These are phyloP conservation scores for Daldinia sp. DNA, from an alignment of 2,329 filamentous ascomycete species.

Conservation along the genomic window DNA sequence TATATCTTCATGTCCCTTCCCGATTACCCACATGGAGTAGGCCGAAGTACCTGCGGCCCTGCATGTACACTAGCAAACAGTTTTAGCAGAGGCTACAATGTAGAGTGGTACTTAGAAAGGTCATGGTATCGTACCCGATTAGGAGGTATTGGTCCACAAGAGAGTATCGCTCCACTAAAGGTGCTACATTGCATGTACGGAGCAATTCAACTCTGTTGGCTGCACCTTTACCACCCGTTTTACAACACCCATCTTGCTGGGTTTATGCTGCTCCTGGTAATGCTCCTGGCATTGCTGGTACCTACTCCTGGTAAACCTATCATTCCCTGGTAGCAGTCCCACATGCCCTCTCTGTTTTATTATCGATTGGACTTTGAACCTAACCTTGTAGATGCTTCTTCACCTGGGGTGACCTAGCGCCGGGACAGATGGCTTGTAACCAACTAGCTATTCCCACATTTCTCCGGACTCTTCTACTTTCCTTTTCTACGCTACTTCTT, in stretches of 20 bases:
- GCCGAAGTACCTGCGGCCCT: slow-evolving; percentile 20
- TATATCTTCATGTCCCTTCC: neutral
- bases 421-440: slow-evolving; percentile 41
- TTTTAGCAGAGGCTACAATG: no score
- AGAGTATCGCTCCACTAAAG: slow-evolving; percentile 18
- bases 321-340: slow-evolving; percentile 11
- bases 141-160: slow-evolving; percentile 3
- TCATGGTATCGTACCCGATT: neutral
- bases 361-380: slow-evolving; percentile 28
- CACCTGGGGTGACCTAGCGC: slow-evolving; percentile 43
- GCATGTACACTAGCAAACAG: neutral
- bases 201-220: slow-evolving; percentile 27
- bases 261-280: slow-evolving; percentile 3
- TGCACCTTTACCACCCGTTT: slow-evolving; percentile 23
- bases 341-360: slow-evolving; percentile 27
- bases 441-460: slow-evolving; percentile 38
- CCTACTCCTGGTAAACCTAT: neutral
- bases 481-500: slow-evolving; percentile 16
- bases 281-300: neutral
- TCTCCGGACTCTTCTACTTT: slow-evolving; percentile 34
- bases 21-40: slow-evolving; percentile 25
- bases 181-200: slow-evolving; percentile 25
- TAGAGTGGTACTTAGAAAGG: neutral
- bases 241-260: neutral
- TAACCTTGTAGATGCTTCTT: slow-evolving; percentile 32